Base-by-base conservation (phyloP, 2,329 filamentous ascomycete species). In the Shiraia bambusicola region DNA sequence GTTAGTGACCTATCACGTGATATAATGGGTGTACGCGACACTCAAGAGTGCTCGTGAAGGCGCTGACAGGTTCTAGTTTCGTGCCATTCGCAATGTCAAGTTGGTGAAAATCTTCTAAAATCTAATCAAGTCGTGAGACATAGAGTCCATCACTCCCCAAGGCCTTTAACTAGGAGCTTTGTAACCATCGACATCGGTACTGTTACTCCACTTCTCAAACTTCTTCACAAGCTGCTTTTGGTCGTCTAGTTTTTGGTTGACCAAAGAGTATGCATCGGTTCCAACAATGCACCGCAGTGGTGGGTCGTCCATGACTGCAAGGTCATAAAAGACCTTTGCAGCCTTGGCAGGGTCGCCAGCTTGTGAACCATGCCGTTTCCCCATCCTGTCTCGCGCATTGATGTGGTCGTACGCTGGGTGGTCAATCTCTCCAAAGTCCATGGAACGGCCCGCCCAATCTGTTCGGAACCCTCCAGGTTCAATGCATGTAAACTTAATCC, bases 271-370 rank as follows among this genome's bases (percentile, higher is more conserved):
- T 0, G 76, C 76, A 61, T 82, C 79, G 0, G 69, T 76, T 0
- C 79, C 79, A 9, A 82, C 66, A 0, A 78, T 70, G 11, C 77
- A 71, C 22, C 79, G 66, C 6, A 82, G 51, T 3, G 79, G 79
- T 3, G 75, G 76, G 11, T 78, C 71, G 10, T 76, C 54, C 69
- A 77, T 72, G 27, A 73, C 68, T 1, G 76, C 78, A 12, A 82
- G 54, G 37, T 82, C 75, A 50, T 80, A 79, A 65, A 80, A 78
- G 0, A 71, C 70, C 15, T 71, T 63, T 1, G 73, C 76, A 2
- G 69, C 77, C 54, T 80, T 77, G 0, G 50, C 48, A 3, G 77
- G 73, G 44, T 81, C 77, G 3, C 78, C 77, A 1, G 72, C 70
- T 36, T 79, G 72, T 0, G 56, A 71, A 3, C 66, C 72, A 37